phyloP scores from a whole-genome alignment of 73 alveolate genomes.

The Paramecium octaurelia region DNA sequence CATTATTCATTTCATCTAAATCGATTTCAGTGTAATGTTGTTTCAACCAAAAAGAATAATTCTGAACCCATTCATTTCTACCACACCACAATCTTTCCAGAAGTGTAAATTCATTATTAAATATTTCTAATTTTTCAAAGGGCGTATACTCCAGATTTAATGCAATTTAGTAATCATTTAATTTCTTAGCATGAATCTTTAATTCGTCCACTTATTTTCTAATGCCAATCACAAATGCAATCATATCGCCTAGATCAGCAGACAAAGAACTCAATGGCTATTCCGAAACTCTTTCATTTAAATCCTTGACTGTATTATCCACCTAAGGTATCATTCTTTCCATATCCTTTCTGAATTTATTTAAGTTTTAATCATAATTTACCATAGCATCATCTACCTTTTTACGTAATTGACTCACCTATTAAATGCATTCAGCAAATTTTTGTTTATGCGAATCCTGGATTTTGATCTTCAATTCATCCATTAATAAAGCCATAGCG shows the following conservation, averaged over 20 bases:
- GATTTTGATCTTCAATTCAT: conserved; percentile 69
- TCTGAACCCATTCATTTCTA: conserved; percentile 71
- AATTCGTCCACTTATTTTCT: conserved; percentile 37
- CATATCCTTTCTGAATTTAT: conserved; percentile 75
- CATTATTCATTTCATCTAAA: conserved; percentile 73
- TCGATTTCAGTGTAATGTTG: conserved; percentile 71
- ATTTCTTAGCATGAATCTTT: conserved; percentile 52
- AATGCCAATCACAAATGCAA: conserved; percentile 18
- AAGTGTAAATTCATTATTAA: conserved; percentile 70
- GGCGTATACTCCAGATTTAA: conserved; percentile 65
- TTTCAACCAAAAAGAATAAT: conserved; percentile 69
- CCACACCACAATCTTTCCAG: conserved; percentile 83
- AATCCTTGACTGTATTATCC: conserved; percentile 61
- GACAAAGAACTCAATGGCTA: conserved; percentile 33
- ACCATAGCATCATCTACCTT: conserved; percentile 79
- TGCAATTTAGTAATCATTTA: conserved; percentile 57
- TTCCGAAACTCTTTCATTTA: conserved; percentile 35
- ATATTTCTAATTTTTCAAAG: conserved; percentile 74
- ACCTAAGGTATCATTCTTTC: conserved; percentile 49
- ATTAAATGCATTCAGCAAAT: conserved; percentile 69
- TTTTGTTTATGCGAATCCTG: conserved; percentile 73
- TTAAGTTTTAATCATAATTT: conserved; percentile 76
- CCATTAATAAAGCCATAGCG: conserved; percentile 71
- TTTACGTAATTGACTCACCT: conserved; percentile 65
- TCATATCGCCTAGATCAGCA: conserved; percentile 39